These are phyloP conservation scores for Coniella vitis DNA, from an alignment of 2,329 filamentous ascomycete species.

Conservation along the genomic window DNA sequence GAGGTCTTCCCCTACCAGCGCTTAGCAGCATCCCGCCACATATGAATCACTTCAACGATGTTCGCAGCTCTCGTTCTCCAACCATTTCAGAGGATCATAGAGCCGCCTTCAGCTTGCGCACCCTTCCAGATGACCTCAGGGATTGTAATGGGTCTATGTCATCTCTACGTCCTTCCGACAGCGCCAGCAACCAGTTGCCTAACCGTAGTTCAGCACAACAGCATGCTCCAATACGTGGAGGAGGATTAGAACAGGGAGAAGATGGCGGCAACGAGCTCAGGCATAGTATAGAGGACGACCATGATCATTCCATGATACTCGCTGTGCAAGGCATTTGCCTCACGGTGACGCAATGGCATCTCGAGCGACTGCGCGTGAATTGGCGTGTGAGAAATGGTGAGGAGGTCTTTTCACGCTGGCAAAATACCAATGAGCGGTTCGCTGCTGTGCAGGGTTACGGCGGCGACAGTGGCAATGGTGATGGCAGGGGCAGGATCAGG, in stretches of 20 bases:
- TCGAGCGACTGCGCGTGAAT: conserved; percentile 18
- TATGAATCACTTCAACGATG: too few relatives aligned
- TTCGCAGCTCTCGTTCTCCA: too few relatives aligned
- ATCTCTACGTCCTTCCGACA: background rate
- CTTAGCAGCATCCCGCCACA: too few relatives aligned
- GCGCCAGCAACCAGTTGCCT: too few relatives aligned
- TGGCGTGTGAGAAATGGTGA: conserved; percentile 17
- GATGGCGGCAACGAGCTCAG: too few relatives aligned
- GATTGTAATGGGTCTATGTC: background rate
- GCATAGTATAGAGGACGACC: background rate
- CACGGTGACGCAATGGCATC: conserved; percentile 19
- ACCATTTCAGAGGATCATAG: background rate
- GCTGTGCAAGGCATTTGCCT: conserved; percentile 21
- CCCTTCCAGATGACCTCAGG: background rate
- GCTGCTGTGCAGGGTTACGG: background rate
- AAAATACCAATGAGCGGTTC: background rate
- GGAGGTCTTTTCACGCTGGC: background rate
- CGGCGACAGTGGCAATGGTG: too few relatives aligned
- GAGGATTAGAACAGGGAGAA: too few relatives aligned
- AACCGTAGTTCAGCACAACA: too few relatives aligned
- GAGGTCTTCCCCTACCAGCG: too few relatives aligned
- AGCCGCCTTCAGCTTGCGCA: background rate
- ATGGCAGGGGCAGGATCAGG: too few relatives aligned
- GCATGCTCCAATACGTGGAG: too few relatives aligned
- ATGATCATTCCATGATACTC: conserved; percentile 1